These are phyloP conservation scores for Gracilaria vermiculophylla DNA, from an alignment of 23 red algal genomes.

Conservation along the genomic window DNA sequence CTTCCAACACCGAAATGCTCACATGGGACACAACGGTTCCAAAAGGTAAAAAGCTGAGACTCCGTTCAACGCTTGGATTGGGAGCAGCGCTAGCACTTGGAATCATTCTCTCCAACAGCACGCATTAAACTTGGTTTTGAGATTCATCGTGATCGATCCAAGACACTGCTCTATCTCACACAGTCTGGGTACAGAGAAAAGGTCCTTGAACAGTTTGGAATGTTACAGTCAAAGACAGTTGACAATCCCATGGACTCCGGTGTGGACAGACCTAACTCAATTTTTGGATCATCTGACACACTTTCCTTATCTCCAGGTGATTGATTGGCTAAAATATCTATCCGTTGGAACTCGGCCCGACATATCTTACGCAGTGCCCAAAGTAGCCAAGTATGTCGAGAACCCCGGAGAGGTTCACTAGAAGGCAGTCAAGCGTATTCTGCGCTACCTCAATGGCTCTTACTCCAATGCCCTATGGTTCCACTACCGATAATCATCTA, in stretches of 20 bases:
- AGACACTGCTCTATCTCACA: conserved; percentile 6
- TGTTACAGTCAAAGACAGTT: conserved; percentile 22
- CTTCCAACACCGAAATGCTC: too few species aligned
- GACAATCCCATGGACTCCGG: conserved; percentile 2
- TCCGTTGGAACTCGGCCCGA: conserved; percentile 36
- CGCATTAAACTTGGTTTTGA: conserved; percentile 27
- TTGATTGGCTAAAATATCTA: conserved; percentile 32
- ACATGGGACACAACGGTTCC: too few species aligned
- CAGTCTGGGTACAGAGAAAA: conserved; percentile 1
- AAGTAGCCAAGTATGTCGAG: conserved; percentile 22
- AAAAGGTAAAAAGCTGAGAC: too few species aligned
- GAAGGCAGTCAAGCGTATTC: conserved; percentile 29
- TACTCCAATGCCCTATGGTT: background rate
- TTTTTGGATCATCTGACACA: background rate
- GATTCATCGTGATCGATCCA: conserved; percentile 6
- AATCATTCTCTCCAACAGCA: too few species aligned
- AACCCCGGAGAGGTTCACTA: background rate
- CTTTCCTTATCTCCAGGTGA: conserved; percentile 17
- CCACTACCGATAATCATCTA: background rate
- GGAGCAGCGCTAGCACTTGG: too few species aligned
- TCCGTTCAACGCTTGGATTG: too few species aligned
- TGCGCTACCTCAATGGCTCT: conserved; percentile 20
- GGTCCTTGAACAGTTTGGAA: conserved; percentile 38
- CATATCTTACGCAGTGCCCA: conserved; percentile 6
- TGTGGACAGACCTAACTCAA: background rate